A percentile compares a stretch with the other conserved stretches of the same genome.
These are phyloP conservation scores for Elaeis oleifera DNA, from an alignment of 202 grass and related monocot genomes.

Conservation along the genomic window DNA sequence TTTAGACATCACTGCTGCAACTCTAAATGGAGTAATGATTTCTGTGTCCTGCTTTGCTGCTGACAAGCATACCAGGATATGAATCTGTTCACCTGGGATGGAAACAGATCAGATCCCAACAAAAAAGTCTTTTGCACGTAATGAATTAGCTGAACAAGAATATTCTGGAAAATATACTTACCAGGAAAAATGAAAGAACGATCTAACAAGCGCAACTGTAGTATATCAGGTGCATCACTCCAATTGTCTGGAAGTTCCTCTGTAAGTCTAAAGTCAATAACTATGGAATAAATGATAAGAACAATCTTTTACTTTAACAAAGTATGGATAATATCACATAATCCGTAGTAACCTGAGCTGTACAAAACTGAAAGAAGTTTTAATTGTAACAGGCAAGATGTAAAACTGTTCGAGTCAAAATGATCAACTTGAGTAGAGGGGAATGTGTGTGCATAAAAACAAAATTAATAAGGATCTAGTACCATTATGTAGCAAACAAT, in stretches of 20 bases:
- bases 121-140: conserved; percentile 8
- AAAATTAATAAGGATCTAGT: no score
- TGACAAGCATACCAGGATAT: conserved; percentile 68
- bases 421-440: no score
- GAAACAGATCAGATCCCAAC: conserved; percentile 31
- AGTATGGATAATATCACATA: no score
- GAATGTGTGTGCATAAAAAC: no score
- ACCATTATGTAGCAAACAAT: no score
- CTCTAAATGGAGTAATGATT: conserved; percentile 71
- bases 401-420: no score
- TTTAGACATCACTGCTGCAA: conserved; percentile 59
- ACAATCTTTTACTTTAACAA: no score
- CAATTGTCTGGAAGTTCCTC: conserved; percentile 60
- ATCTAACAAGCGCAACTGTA: conserved; percentile 45
- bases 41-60: conserved; percentile 48
- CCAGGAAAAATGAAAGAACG: conserved; percentile 92
- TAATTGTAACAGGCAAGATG: no score
- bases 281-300: no score
- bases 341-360: no score
- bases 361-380: no score
- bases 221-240: conserved; percentile 52
- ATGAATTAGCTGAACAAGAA: background rate
- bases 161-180: conserved; percentile 26
- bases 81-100: conserved; percentile 83
- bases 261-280: conserved; percentile 22